Evolutionary conservation across 768 basidiomycete genomes (phyloP).

Genomic region (Boletus rex-veris): DNA sequence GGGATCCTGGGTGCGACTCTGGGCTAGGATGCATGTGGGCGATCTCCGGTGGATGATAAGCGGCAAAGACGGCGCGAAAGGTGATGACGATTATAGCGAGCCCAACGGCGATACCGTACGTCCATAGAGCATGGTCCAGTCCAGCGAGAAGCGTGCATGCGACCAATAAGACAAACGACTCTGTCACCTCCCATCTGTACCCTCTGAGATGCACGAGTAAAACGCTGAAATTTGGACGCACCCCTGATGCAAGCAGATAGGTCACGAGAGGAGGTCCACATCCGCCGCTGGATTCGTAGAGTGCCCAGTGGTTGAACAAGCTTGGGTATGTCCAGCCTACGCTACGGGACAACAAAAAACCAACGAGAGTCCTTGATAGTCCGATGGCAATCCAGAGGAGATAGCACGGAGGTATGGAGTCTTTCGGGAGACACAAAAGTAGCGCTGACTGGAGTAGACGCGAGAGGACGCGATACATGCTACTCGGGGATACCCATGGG

Average conservation of each 20-base stretch:
- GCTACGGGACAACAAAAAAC: slow-evolving; percentile 25
- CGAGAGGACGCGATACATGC: slow-evolving; percentile 18
- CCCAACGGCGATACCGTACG: slow-evolving; percentile 32
- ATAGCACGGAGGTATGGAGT: slow-evolving; percentile 10
- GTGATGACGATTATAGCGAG: slow-evolving; percentile 23
- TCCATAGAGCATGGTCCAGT: slow-evolving; percentile 40
- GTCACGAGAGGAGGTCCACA: slow-evolving; percentile 34
- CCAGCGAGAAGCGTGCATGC: slow-evolving; percentile 12
- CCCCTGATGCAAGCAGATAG: slow-evolving; percentile 20
- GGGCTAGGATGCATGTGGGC: neutral
- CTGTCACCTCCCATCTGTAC: slow-evolving; percentile 13
- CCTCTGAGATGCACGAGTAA: slow-evolving; percentile 7
- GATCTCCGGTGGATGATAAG: neutral
- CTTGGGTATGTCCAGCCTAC: slow-evolving; percentile 38
- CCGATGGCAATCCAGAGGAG: slow-evolving; percentile 23
- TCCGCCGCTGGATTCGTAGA: slow-evolving; percentile 38
- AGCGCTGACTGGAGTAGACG: slow-evolving; percentile 19
- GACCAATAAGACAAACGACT: slow-evolving; percentile 10
- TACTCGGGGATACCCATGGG: slow-evolving; percentile 35
- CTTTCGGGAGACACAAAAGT: slow-evolving; percentile 9
- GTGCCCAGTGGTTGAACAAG: slow-evolving; percentile 39
- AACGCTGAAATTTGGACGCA: slow-evolving; percentile 7
- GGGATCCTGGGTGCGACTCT: neutral
- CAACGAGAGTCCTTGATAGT: slow-evolving; percentile 14
- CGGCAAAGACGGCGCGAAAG: neutral